These are phyloP conservation scores for Lanmaoa rubissima DNA, from an alignment of 768 basidiomycete genomes.

Conservation along the genomic window DNA sequence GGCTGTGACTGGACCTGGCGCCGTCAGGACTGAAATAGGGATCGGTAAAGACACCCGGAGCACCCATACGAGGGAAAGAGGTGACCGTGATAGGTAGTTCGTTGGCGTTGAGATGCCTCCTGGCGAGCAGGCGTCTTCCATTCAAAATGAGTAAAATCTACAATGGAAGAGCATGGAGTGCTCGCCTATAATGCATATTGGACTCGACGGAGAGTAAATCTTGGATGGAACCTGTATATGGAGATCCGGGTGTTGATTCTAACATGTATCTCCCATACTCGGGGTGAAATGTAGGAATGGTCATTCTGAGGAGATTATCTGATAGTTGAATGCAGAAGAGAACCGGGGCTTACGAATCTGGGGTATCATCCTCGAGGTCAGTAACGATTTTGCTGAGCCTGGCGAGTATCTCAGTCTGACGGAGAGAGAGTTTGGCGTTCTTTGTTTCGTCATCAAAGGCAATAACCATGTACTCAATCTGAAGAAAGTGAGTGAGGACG, in stretches of 20 bases:
- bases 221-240: slow-evolving; percentile 84
- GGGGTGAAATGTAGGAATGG: slow-evolving; percentile 91
- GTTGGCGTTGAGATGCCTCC: slow-evolving; percentile 76
- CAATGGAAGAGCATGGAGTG: neutral
- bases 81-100: slow-evolving; percentile 93
- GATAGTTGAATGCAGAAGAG: neutral
- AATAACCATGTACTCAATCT: slow-evolving; percentile 98
- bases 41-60: slow-evolving; percentile 87
- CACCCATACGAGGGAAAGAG: slow-evolving; percentile 91
- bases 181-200: slow-evolving; percentile 91
- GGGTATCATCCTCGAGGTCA: slow-evolving; percentile 52
- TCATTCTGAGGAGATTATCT: slow-evolving; percentile 42
- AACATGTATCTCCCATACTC: slow-evolving; percentile 99
- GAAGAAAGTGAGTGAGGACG: slow-evolving; percentile 11
- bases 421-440: slow-evolving; percentile 86
- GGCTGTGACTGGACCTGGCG: slow-evolving; percentile 85
- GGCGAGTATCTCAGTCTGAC: slow-evolving; percentile 90
- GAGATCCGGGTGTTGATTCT: slow-evolving; percentile 94
- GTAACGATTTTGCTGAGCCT: slow-evolving; percentile 69
- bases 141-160: slow-evolving; percentile 7
- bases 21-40: slow-evolving; percentile 74
- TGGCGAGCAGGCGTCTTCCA: slow-evolving; percentile 75
- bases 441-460: slow-evolving; percentile 75
- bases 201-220: slow-evolving; percentile 88
- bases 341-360: slow-evolving; percentile 50